These are phyloP conservation scores for Tricholomella constricta DNA, from an alignment of 768 basidiomycete genomes.

Conservation along the genomic window DNA sequence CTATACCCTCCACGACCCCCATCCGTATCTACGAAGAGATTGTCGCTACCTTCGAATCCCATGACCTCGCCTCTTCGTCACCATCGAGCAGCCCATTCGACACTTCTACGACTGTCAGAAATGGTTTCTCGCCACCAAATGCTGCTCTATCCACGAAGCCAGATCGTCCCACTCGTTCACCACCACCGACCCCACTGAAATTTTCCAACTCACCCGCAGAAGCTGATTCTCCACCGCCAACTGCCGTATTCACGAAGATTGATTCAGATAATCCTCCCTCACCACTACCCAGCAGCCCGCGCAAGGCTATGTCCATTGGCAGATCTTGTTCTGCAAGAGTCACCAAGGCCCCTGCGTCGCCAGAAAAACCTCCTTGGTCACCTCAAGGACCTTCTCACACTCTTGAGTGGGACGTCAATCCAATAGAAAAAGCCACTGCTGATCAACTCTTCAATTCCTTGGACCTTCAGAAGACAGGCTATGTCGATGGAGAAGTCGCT, in stretches of 20 bases:
- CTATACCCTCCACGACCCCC: conserved; percentile 35
- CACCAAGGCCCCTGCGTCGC: background rate
- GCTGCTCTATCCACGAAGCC: background rate
- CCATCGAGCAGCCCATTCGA: background rate
- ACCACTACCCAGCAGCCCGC: too few species aligned
- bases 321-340: background rate
- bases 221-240: background rate
- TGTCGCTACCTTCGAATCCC: conserved; percentile 1
- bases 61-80: background rate
- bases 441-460: conserved; percentile 34
- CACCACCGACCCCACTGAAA: background rate
- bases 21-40: conserved; percentile 32
- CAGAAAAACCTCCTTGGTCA: background rate
- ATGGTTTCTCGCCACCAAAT: background rate
- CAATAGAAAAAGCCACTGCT: conserved; percentile 29
- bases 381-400: background rate
- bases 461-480: conserved; percentile 30
- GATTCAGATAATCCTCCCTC: too few species aligned
- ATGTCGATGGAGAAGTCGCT: conserved; percentile 33
- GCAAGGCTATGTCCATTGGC: too few species aligned
- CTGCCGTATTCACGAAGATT: background rate
- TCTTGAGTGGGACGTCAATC: conserved; percentile 30
- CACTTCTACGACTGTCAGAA: background rate
- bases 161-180: background rate
- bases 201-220: too few species aligned